Conservation (phyloP, 164 flowering plant genomes). For the Malania oleifera region DNA sequence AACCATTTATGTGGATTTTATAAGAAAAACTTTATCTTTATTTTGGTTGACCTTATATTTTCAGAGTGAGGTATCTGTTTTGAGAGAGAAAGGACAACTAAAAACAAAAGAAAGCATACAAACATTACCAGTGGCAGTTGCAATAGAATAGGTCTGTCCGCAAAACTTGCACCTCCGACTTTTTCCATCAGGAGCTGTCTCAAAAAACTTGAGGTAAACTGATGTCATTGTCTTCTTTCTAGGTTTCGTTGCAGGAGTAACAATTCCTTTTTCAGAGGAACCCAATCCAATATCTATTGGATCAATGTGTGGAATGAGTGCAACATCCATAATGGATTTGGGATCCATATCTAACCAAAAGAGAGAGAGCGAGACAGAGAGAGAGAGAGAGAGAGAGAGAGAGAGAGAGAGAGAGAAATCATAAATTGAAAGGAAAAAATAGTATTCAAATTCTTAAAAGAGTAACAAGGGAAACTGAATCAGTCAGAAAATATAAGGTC, state of each 20-base stretch:
- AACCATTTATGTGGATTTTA: neutral
- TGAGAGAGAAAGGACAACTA: neutral
- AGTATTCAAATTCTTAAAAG: neutral
- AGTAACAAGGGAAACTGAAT: constrained; percentile 1
- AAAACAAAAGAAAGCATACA: constrained; percentile 1
- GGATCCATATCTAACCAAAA: constrained; percentile 59
- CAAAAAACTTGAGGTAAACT: constrained; percentile 82
- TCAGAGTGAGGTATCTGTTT: no score
- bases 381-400: neutral
- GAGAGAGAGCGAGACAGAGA: constrained; percentile 4
- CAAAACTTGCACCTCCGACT: constrained; percentile 92
- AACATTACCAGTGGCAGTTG: constrained; percentile 89
- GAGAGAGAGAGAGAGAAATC: neutral
- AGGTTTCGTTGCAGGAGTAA: constrained; percentile 42
- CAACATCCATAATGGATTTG: constrained; percentile 69
- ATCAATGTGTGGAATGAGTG: constrained; percentile 45
- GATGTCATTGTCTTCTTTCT: constrained; percentile 96
- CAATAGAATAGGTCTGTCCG: constrained; percentile 88
- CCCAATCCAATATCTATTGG: constrained; percentile 54
- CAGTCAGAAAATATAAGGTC: neutral
- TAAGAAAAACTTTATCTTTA: neutral
- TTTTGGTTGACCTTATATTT: neutral
- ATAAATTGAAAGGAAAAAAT: constrained; percentile 6
- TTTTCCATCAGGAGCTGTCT: constrained; percentile 88
- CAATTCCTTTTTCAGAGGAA: constrained; percentile 65